Evolutionary conservation across 208 protist genomes (phyloP).

Genomic region (Trypanosoma brucei): DNA sequence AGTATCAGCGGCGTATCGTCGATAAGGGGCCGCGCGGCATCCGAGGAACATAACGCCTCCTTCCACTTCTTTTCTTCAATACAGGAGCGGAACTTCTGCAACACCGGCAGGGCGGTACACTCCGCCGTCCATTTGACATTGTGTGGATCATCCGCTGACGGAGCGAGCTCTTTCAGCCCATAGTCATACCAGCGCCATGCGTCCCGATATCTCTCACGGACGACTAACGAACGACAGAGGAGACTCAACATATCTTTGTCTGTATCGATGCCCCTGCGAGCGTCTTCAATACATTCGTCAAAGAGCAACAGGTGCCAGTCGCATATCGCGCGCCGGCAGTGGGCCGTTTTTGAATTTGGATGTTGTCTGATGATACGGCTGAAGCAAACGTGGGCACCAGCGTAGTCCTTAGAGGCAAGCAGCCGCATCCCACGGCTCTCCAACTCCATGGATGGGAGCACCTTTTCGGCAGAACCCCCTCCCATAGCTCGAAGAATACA

Average conservation of each 20-base stretch:
- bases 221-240: slow-evolving; percentile 36
- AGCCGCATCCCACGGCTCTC: slow-evolving; percentile 22
- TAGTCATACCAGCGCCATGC: slow-evolving; percentile 27
- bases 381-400: slow-evolving; percentile 21
- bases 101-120: slow-evolving; percentile 16
- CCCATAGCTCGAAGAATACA: slow-evolving; percentile 12
- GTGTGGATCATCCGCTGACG: slow-evolving; percentile 14
- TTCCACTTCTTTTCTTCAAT: slow-evolving; percentile 37
- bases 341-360: slow-evolving; percentile 16
- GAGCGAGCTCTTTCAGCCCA: slow-evolving; percentile 9
- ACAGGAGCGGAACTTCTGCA: slow-evolving; percentile 37
- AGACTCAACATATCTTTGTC: slow-evolving; percentile 21
- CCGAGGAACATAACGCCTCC: slow-evolving; percentile 16
- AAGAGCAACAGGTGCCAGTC: slow-evolving; percentile 67
- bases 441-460: slow-evolving; percentile 6
- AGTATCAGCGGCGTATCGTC: slow-evolving; percentile 50
- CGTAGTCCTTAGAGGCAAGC: slow-evolving; percentile 19
- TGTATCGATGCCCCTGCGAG: slow-evolving; percentile 18
- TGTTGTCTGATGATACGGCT: slow-evolving; percentile 19
- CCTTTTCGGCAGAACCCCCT: neutral
- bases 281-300: slow-evolving; percentile 70
- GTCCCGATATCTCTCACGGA: slow-evolving; percentile 53
- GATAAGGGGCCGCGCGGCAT: slow-evolving; percentile 21
- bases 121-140: slow-evolving; percentile 20
- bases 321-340: slow-evolving; percentile 44